Base-by-base conservation (phyloP, 2,329 filamentous ascomycete species). In the Epichloe coenophiala region DNA sequence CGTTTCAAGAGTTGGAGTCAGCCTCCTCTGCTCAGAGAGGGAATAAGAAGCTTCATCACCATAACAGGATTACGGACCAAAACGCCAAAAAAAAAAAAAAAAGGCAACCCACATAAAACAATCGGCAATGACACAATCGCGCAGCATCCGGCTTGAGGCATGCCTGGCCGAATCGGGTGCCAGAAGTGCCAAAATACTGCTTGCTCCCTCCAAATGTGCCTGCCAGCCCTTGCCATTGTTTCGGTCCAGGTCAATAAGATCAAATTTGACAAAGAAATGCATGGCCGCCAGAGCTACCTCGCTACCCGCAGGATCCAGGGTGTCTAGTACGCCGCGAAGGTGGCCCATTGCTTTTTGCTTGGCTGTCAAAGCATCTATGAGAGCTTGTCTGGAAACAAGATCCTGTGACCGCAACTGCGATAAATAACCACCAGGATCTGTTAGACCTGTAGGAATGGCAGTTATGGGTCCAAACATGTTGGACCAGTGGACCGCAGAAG, bases 181-280 rank as follows among this genome's bases (percentile, higher is more conserved):
- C 5, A 70, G 58, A 12, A 69, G 56, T 39, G 65, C 62, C 55
- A 71, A 60, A 31, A 75, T 67, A 51, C 62, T 67, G 48, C 68
- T 68, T 21, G 71, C 71, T 6, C 70, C 70, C 35, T 69, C 65
- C 43, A 76, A 63, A 56, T 76, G 73, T 42, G 66, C 61, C 54
- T 68, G 68, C 73, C 73, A 75, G 51, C 65, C 64, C 50, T 63
- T 66, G 5, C 65, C 66, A n/a, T 65, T 64, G 21, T 64, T 64
- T 52, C 65, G 68, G 12, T 72, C 70, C 11, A 73, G 59, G 53
- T 76, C 72, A 44, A 76, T 71, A n/a, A 76, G 62, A 47, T 75
- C 65, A 53, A 76, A 73, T 53, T 74, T 73, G 60, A 76, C 65
- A 51, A 75, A 74, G 58, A 75, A 75, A 47, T 75, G 66, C 51